Conservation (phyloP, 2,329 filamentous ascomycete species). For the Monosporascus sp. region DNA sequence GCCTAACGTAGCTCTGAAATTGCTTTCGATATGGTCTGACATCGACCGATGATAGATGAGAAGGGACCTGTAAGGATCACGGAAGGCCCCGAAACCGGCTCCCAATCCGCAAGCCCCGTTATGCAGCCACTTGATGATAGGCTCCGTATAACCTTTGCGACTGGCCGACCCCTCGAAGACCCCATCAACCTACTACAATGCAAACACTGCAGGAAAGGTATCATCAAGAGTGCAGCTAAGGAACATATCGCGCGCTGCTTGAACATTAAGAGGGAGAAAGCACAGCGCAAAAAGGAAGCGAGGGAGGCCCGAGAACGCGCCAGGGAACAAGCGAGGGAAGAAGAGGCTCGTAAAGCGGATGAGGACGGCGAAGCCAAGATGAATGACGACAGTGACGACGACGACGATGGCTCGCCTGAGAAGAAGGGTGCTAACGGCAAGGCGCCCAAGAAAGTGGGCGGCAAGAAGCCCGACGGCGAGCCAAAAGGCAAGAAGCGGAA, state of each 20-base stretch:
- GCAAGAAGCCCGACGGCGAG: slow-evolving; percentile 58
- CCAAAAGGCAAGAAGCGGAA: slow-evolving; percentile 74
- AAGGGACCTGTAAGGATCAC: slow-evolving; percentile 45
- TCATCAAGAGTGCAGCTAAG: slow-evolving; percentile 68
- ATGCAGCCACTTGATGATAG: slow-evolving; percentile 69
- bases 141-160: slow-evolving; percentile 73
- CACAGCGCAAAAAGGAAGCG: slow-evolving; percentile 69
- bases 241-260: slow-evolving; percentile 80
- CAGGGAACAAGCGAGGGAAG: slow-evolving; percentile 53
- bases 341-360: slow-evolving; percentile 48
- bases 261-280: slow-evolving; percentile 77
- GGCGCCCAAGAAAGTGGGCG: slow-evolving; percentile 55
- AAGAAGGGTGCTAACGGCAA: slow-evolving; percentile 33
- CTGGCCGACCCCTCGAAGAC: slow-evolving; percentile 76
- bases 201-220: slow-evolving; percentile 90
- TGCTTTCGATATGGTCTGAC: neutral
- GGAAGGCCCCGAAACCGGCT: slow-evolving; percentile 32
- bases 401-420: slow-evolving; percentile 40
- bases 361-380: slow-evolving; percentile 33
- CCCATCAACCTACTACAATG: slow-evolving; percentile 74
- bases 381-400: slow-evolving; percentile 43
- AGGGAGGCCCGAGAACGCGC: slow-evolving; percentile 64
- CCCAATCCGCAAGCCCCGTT: slow-evolving; percentile 46
- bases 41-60: slow-evolving; percentile 33
- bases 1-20: neutral